A percentile compares a stretch with the other conserved stretches of the same genome.
Conservation (phyloP, 352 stramenopile species). For the Phytophthora uliginosa region DNA sequence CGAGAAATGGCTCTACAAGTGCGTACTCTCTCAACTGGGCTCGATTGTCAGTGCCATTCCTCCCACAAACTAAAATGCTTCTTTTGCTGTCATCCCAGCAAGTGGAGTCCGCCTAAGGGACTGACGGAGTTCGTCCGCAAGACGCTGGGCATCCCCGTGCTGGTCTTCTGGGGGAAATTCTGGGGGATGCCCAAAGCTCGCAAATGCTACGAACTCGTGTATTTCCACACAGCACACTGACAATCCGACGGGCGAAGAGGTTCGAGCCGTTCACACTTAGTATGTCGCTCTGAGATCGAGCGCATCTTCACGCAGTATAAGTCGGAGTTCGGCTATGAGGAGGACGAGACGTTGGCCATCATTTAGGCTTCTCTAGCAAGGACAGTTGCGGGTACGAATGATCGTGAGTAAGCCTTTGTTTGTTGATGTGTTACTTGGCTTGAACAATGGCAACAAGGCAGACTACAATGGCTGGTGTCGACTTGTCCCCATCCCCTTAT, state of each 20-base stretch:
- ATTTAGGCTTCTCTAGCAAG: background rate
- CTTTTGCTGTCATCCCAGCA: constrained; percentile 7
- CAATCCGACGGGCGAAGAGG: constrained; percentile 37
- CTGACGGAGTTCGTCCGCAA: constrained; percentile 59
- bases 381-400: background rate
- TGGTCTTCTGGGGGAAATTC: constrained; percentile 82
- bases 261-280: constrained; percentile 30
- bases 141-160: constrained; percentile 68
- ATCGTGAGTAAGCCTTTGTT: background rate
- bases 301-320: constrained; percentile 45
- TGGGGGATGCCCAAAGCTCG: constrained; percentile 66
- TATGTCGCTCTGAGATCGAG: constrained; percentile 33
- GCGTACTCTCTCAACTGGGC: constrained; percentile 9
- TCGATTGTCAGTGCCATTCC: too few relatives aligned
- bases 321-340: constrained; percentile 41
- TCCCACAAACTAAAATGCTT: background rate
- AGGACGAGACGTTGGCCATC: constrained; percentile 38
- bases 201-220: constrained; percentile 45
- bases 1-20: constrained; percentile 59
- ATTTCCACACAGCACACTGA: constrained; percentile 27
- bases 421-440: background rate
- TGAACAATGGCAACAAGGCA: background rate
- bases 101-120: constrained; percentile 38
- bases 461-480: background rate
- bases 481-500: background rate